These are phyloP conservation scores for Penicillium sp. DNA, from an alignment of 2,329 filamentous ascomycete species.

Conservation along the genomic window DNA sequence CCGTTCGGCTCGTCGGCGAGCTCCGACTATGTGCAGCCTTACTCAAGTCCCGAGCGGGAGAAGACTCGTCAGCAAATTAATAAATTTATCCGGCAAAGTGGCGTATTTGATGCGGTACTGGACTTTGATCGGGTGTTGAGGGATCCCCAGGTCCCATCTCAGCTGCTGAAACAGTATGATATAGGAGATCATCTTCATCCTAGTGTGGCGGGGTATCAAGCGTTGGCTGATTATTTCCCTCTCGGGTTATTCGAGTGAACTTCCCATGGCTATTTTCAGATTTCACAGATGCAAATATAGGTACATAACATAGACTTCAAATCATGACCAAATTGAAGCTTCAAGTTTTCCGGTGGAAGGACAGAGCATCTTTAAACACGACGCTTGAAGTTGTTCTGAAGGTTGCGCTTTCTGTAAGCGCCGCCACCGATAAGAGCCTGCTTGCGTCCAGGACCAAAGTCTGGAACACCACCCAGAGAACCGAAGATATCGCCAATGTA, in stretches of 20 bases:
- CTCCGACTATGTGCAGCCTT: conserved; percentile 45
- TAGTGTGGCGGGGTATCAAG: conserved; percentile 57
- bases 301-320: not conserved
- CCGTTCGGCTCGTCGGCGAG: conserved; percentile 51
- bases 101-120: conserved; percentile 58
- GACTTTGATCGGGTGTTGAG: conserved; percentile 61
- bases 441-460: conserved; percentile 53
- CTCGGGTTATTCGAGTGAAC: conserved; percentile 48
- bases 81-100: conserved; percentile 56
- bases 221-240: conserved; percentile 58
- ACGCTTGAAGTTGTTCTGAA: conserved; percentile 3
- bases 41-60: conserved; percentile 55
- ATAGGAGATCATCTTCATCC: conserved; percentile 66
- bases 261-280: not conserved
- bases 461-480: conserved; percentile 61
- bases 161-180: conserved; percentile 53
- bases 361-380: conserved; percentile 3
- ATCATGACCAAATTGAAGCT: not conserved
- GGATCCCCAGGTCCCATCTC: conserved; percentile 49
- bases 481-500: conserved; percentile 72
- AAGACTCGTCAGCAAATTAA: conserved; percentile 58
- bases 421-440: conserved; percentile 19
- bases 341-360: not conserved
- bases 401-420: conserved; percentile 19
- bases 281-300: not conserved